Percentiles rank a stretch among this genome's conserved stretches.
These are phyloP conservation scores for Fraxinus sp. DNA, from an alignment of 305 asterid genomes.

Conservation along the genomic window DNA sequence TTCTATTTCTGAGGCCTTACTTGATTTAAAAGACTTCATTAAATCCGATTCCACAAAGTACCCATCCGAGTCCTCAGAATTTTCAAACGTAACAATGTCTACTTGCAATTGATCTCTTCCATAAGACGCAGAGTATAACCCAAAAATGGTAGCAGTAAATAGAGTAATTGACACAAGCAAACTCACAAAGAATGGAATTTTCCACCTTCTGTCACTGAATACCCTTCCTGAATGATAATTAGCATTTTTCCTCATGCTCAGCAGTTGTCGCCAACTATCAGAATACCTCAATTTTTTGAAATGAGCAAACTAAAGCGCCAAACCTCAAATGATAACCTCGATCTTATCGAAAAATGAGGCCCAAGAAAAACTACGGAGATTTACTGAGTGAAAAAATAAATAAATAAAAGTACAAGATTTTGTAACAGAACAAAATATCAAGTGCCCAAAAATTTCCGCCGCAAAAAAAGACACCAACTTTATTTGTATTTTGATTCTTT, in stretches of 20 bases:
- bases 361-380: background rate
- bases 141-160: slow-evolving; percentile 52
- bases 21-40: slow-evolving; percentile 40
- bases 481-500: slow-evolving; percentile 20
- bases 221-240: slow-evolving; percentile 61
- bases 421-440: background rate
- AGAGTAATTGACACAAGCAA: slow-evolving; percentile 61
- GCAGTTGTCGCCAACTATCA: slow-evolving; percentile 4
- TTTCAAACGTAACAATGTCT: slow-evolving; percentile 36
- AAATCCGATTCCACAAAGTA: slow-evolving; percentile 74
- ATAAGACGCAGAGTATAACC: slow-evolving; percentile 52
- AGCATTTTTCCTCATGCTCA: slow-evolving; percentile 57
- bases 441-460: slow-evolving; percentile 30
- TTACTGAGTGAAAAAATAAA: background rate
- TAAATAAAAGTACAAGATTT: background rate
- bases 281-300: slow-evolving; percentile 1
- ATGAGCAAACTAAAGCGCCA: background rate
- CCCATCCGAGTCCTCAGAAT: slow-evolving; percentile 44
- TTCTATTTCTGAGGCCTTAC: slow-evolving; percentile 38
- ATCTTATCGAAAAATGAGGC: slow-evolving; percentile 18
- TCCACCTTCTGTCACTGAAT: slow-evolving; percentile 82
- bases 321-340: background rate
- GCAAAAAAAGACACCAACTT: slow-evolving; percentile 31
- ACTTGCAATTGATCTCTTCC: slow-evolving; percentile 46
- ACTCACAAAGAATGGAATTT: slow-evolving; percentile 58